phyloP scores from a whole-genome alignment of 176 grass and related monocot species.

The Oropetium thomaeum region DNA sequence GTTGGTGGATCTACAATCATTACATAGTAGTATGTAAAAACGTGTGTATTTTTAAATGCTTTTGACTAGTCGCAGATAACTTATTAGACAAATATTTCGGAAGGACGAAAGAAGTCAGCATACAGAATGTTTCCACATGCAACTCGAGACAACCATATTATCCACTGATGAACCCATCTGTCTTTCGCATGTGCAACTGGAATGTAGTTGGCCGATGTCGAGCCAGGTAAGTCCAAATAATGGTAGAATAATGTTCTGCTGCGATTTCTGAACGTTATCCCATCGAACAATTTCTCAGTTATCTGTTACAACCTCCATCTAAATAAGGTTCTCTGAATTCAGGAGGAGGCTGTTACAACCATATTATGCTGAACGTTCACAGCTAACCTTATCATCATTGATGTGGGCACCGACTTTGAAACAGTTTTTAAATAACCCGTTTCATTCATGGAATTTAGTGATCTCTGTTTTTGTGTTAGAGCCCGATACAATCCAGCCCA shows the following conservation, averaged over 20 bases:
- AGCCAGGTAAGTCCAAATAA: background rate
- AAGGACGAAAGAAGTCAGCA: background rate
- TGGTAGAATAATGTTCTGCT: background rate
- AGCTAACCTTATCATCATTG: background rate
- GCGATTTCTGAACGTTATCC: background rate
- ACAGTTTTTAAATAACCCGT: no score
- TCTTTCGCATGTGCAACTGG: background rate
- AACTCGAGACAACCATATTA: background rate
- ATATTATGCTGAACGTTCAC: no score
- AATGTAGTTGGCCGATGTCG: background rate
- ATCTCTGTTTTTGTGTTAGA: background rate
- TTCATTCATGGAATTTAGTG: background rate
- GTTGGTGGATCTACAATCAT: background rate
- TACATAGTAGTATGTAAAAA: background rate
- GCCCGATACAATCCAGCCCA: background rate
- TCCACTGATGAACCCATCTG: background rate
- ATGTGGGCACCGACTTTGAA: no score
- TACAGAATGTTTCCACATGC: background rate
- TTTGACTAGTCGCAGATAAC: background rate
- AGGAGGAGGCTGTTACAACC: no score
- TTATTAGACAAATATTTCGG: background rate
- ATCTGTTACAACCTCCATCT: background rate
- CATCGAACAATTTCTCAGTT: background rate
- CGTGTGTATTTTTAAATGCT: background rate
- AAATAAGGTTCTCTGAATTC: background rate